A percentile compares a stretch with the other conserved stretches of the same genome.
phyloP scores from a whole-genome alignment of 208 protist species.

The Tritrichomonas foetus region DNA sequence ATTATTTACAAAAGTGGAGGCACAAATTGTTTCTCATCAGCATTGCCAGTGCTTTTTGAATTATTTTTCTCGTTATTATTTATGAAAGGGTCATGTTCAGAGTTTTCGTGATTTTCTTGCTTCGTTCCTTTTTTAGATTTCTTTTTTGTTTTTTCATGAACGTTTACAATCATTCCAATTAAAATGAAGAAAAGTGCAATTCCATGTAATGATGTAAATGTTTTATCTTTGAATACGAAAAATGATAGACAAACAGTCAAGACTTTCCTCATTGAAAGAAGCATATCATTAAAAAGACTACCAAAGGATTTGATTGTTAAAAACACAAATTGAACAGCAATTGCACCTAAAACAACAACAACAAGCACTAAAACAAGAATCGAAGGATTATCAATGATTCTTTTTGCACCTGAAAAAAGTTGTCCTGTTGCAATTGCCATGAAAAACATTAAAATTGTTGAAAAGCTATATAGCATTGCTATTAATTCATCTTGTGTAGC shows the following conservation, averaged over 20 bases:
- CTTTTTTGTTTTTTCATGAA: background rate
- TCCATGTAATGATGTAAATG: background rate
- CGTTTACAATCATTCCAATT: background rate
- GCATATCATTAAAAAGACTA: background rate
- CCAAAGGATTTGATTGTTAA: background rate
- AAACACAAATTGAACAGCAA: background rate
- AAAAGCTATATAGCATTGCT: background rate
- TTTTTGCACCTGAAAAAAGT: background rate
- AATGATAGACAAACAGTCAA: constrained; percentile 1
- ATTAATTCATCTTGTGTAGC: background rate
- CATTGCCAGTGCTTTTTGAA: too few species aligned
- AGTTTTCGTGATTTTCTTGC: too few species aligned
- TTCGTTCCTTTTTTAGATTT: background rate
- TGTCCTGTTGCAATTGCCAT: background rate
- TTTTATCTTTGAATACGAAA: background rate
- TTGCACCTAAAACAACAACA: background rate
- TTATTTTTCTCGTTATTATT: too few species aligned
- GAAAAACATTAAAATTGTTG: background rate
- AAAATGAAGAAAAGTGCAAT: background rate
- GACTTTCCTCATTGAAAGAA: background rate
- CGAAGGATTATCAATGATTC: background rate
- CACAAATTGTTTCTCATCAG: too few species aligned
- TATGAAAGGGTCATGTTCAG: too few species aligned
- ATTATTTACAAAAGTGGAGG: too few species aligned
- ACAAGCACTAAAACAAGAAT: background rate